Base-by-base conservation (phyloP, 768 basidiomycete genomes). In the Gelatoporia subvermispora region DNA sequence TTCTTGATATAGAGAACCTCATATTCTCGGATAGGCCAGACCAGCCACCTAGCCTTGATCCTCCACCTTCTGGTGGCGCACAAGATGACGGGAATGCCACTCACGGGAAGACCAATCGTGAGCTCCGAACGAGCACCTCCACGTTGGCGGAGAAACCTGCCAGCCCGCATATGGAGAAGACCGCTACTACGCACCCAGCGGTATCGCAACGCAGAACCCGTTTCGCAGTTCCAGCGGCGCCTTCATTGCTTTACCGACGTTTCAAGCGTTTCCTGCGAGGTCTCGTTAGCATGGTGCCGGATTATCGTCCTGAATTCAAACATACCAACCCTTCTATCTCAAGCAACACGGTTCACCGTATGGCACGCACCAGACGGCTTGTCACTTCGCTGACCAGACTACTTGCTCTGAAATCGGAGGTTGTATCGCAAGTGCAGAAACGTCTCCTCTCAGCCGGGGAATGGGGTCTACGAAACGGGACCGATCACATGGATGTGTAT, bases 361-460 rank as follows among this genome's bases (percentile, higher is more conserved):
- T 96, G 75, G 88, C 90, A 2, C 76, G 81, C 50, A 82, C 84
- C 47, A 74, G 91, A 54, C 74, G 82, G 53, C 71, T 93, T 9
- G 86, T 93, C 34, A 93, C 89, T 1, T 84, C 86, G 2, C 66
- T 95, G 28, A 76, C 79, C 16, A 73, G 93, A 24, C 66, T 94
- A 38, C 69, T 96, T 28, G 84, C 81, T 0, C 76, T 85, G 18
- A 96, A 96, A 66, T 81, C 78, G 4, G 86, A 93, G 62, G 87
- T 97, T 7, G 73, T 94, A 25, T 75, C 84, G 2, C 82, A 88
- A 56, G 72, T 94, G 47, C 72, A 81, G 56, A 94, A 95, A 64
- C 72, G 93, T 16, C 72, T 91, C 1, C 64, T 77, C 45, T 77
- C 63, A 52, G 63, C 53, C 24, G 65, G 62, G 5, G 64, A 62